phyloP scores from a whole-genome alignment of 1,139 yeast genomes.

The Lodderomyces metapsilosis region DNA sequence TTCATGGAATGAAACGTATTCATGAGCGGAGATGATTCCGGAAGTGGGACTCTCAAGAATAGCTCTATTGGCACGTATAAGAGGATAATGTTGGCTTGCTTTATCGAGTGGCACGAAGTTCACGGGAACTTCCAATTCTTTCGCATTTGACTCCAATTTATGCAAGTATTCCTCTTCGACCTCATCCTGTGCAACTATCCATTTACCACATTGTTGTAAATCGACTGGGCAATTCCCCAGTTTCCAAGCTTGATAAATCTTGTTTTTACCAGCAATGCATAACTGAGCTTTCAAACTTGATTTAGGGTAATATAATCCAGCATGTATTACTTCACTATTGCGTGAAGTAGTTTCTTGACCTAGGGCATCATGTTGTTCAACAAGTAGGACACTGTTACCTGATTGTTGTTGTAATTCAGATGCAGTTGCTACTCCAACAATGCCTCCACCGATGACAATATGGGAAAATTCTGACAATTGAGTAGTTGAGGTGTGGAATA shows the following conservation, averaged over 20 bases:
- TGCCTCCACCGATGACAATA: constrained; percentile 84
- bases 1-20: constrained; percentile 59
- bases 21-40: constrained; percentile 83
- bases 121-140: constrained; percentile 57
- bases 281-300: constrained; percentile 64
- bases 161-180: constrained; percentile 59
- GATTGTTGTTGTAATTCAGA: constrained; percentile 54
- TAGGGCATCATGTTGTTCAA: constrained; percentile 63
- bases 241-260: constrained; percentile 50
- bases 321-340: constrained; percentile 91
- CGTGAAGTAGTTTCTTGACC: constrained; percentile 85
- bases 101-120: constrained; percentile 46
- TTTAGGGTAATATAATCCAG: constrained; percentile 79
- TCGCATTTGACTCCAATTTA: constrained; percentile 49
- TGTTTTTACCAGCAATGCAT: constrained; percentile 71
- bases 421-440: constrained; percentile 81
- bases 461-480: constrained; percentile 62
- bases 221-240: constrained; percentile 50
- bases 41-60: constrained; percentile 78
- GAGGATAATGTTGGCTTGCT: constrained; percentile 58
- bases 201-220: constrained; percentile 70
- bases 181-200: constrained; percentile 82
- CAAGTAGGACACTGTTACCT: constrained; percentile 52
- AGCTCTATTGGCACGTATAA: constrained; percentile 60
- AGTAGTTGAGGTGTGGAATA: constrained; percentile 7